These are phyloP conservation scores for Ogataea methanolica DNA, from an alignment of 805 yeast genomes.

Conservation along the genomic window DNA sequence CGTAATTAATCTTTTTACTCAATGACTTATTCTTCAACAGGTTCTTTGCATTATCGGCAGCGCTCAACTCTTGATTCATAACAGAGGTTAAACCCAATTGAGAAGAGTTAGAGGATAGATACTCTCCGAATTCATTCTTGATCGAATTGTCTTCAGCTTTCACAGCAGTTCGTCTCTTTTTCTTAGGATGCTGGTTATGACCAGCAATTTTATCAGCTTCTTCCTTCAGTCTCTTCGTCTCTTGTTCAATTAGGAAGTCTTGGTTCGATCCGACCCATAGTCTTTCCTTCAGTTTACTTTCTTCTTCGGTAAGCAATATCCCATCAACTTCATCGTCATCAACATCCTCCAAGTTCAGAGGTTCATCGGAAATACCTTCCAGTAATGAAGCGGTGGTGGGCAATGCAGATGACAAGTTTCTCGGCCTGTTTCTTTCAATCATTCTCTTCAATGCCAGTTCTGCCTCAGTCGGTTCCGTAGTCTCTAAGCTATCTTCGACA, in stretches of 20 bases:
- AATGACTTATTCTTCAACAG: slow-evolving; percentile 72
- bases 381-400: slow-evolving; percentile 58
- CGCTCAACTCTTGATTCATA: slow-evolving; percentile 43
- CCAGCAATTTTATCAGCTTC: slow-evolving; percentile 90
- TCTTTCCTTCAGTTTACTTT: slow-evolving; percentile 67
- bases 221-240: slow-evolving; percentile 70
- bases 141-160: slow-evolving; percentile 27
- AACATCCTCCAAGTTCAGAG: slow-evolving; percentile 63
- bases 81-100: slow-evolving; percentile 36
- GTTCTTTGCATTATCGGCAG: slow-evolving; percentile 75
- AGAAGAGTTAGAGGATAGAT: slow-evolving; percentile 18
- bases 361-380: slow-evolving; percentile 51
- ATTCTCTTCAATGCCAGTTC: slow-evolving; percentile 27
- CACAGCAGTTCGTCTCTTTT: slow-evolving; percentile 34
- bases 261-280: slow-evolving; percentile 89
- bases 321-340: slow-evolving; percentile 77
- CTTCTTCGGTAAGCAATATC: slow-evolving; percentile 62
- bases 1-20: slow-evolving; percentile 88
- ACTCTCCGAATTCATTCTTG: slow-evolving; percentile 24
- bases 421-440: slow-evolving; percentile 46
- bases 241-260: slow-evolving; percentile 82
- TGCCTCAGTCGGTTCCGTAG: not conserved
- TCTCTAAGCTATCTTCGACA: slow-evolving; percentile 9
- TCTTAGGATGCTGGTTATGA: slow-evolving; percentile 49
- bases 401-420: slow-evolving; percentile 45